Conservation (phyloP, 495 filamentous ascomycete species). For the Xeromyces bisporus region DNA sequence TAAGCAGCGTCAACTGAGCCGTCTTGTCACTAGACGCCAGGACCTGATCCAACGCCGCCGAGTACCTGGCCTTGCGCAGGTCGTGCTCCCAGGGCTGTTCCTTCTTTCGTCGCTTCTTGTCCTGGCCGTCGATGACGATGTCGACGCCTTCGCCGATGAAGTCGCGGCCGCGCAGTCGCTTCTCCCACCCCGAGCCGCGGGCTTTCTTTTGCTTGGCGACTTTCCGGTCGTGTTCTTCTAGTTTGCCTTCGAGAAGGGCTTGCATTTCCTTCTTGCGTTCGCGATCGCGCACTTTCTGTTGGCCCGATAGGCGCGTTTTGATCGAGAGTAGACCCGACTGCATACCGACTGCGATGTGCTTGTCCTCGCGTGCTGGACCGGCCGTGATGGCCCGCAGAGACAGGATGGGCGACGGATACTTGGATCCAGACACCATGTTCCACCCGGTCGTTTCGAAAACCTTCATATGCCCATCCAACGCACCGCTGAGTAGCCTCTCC, state of each 20-base stretch:
- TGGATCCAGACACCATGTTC: conserved; percentile 83
- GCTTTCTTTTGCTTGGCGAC: conserved; percentile 49
- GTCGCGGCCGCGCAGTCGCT: conserved; percentile 56
- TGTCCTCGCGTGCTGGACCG: conserved; percentile 51
- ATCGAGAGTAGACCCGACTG: conserved; percentile 77
- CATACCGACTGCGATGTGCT: conserved; percentile 87
- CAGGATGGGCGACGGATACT: conserved; percentile 81
- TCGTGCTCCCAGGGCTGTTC: conserved; percentile 63
- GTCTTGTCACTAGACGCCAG: conserved; percentile 39
- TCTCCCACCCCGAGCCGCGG: conserved; percentile 50
- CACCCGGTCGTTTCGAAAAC: conserved; percentile 80
- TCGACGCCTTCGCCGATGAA: conserved; percentile 74
- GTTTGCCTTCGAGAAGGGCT: conserved; percentile 59
- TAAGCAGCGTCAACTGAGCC: conserved; percentile 57
- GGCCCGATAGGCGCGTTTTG: conserved; percentile 67
- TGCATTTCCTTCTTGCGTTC: conserved; percentile 76
- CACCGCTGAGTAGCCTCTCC: conserved; percentile 66
- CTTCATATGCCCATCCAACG: conserved; percentile 90
- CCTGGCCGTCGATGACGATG: conserved; percentile 68
- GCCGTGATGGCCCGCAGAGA: conserved; percentile 57
- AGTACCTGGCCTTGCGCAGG: conserved; percentile 63
- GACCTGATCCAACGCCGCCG: conserved; percentile 60
- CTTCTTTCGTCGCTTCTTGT: conserved; percentile 36
- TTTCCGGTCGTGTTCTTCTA: conserved; percentile 49
- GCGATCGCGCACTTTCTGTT: conserved; percentile 59